Base-by-base conservation (phyloP, 2,329 filamentous ascomycete species). In the Bipolaris gigantea region DNA sequence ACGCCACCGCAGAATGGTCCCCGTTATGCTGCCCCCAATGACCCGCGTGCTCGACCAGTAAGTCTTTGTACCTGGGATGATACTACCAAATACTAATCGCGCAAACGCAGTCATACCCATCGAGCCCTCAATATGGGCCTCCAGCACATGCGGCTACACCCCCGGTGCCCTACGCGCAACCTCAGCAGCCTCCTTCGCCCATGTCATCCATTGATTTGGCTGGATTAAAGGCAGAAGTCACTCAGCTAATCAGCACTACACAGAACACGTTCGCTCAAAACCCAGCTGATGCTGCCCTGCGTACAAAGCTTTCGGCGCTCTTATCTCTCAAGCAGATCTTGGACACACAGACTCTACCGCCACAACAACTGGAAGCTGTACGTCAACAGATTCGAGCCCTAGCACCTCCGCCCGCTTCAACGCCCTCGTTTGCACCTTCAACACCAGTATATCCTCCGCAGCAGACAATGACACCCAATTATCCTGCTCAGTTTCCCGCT, bases 361-460 rank as follows among this genome's bases (percentile, higher is more conserved):
- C 86, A 66, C 87, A 92, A 69, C 89, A 96, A 78, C 83, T 96
- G 72, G 86, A 89, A 76, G 85, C 89, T 73, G 89, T 96, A 76
- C 90, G 88, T 76, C 87, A 88, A 73, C 90, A 94, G 83, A 87
- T 97, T 75, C 86, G 88, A 74, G 85, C 87, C 75, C 83, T 96
- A 74, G 84, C 77, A 33, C 85, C 80, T 77, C 83, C 84, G 70
- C 79, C 85, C 74, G 80, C 80, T 36, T 63, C 67, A n/a, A 60
- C 63, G 35, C 72, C 76, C 18, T 66, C 69, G 68, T 75, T 75
- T 65, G 50, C 59, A 35, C 54, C 61, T 11, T 50, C 75, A 18
- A 63, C 70, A 13, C 65, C 70, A 56, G 66, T 62, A 18, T 66
- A 61, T 32, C 62, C 70, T 46, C 65, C 64, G 51, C 74, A 62